A percentile compares a stretch with the other conserved stretches of the same genome.
Evolutionary conservation across 805 yeast species (phyloP).

Genomic region (Tetrapisispora iriomotensis): DNA sequence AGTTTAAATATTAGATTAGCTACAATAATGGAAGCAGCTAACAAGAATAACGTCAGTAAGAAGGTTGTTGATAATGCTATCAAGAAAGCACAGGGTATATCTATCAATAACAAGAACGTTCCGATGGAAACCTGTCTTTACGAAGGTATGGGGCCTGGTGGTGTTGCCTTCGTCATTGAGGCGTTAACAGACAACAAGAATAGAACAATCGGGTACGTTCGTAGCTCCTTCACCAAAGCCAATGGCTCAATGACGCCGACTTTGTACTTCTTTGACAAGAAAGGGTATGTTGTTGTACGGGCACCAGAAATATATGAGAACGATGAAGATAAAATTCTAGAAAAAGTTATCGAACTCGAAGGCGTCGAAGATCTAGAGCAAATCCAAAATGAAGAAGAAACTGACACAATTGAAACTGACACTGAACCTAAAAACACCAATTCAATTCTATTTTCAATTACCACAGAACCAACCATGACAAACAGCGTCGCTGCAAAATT

Average conservation of each 20-base stretch:
- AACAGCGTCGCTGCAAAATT: slow-evolving; percentile 50
- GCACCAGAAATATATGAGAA: slow-evolving; percentile 25
- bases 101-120: slow-evolving; percentile 40
- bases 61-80: slow-evolving; percentile 81
- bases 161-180: slow-evolving; percentile 76
- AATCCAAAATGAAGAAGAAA: slow-evolving; percentile 30
- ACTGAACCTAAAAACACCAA: slow-evolving; percentile 26
- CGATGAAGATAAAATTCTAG: slow-evolving; percentile 54
- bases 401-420: slow-evolving; percentile 3
- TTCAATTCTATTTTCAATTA: slow-evolving; percentile 27
- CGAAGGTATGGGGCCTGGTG: slow-evolving; percentile 91
- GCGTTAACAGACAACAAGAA: slow-evolving; percentile 84
- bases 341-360: slow-evolving; percentile 54
- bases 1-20: slow-evolving; percentile 49
- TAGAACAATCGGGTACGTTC: slow-evolving; percentile 65
- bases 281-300: slow-evolving; percentile 60
- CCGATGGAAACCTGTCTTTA: slow-evolving; percentile 51
- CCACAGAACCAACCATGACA: slow-evolving; percentile 57
- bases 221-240: slow-evolving; percentile 62
- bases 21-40: slow-evolving; percentile 69
- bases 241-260: slow-evolving; percentile 71
- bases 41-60: slow-evolving; percentile 66
- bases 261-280: slow-evolving; percentile 61
- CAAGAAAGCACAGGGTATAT: slow-evolving; percentile 63
- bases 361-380: slow-evolving; percentile 76